Conservation (phyloP, 306 rosid species). For the Vachellia pachyceras region DNA sequence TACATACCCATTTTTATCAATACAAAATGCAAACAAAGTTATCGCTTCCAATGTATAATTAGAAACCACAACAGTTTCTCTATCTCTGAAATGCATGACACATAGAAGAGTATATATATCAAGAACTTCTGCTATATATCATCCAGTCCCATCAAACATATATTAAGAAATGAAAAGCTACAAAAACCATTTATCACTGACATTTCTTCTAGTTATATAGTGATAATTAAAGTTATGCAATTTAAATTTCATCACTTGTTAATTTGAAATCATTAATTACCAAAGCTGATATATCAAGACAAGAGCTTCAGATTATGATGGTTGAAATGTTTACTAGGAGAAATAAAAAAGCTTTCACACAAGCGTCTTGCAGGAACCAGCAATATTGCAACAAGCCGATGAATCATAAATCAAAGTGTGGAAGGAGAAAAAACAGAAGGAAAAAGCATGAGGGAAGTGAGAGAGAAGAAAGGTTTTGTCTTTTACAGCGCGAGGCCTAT, state of each 20-base stretch:
- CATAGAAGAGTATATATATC: not conserved
- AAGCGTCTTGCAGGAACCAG: slow-evolving; percentile 3
- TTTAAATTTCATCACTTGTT: not conserved
- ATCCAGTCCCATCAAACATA: slow-evolving; percentile 15
- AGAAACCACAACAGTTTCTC: slow-evolving; percentile 3
- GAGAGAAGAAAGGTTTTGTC: not conserved
- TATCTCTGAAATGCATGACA: not conserved
- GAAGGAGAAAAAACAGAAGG: slow-evolving; percentile 21
- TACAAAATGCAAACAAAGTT: not conserved
- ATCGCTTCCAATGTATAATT: slow-evolving; percentile 20
- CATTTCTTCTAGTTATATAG: not conserved
- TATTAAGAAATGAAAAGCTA: slow-evolving; percentile 23
- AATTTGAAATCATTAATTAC: not conserved
- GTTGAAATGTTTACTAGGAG: not conserved
- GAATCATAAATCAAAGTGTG: not conserved
- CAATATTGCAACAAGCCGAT: not conserved
- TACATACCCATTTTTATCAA: slow-evolving; percentile 21
- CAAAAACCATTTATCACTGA: not conserved
- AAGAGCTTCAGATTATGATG: not conserved
- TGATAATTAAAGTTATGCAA: not conserved
- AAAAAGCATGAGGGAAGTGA: slow-evolving; percentile 13
- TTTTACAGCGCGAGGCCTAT: slow-evolving; percentile 16
- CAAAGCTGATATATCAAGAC: not conserved
- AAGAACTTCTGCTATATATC: not conserved
- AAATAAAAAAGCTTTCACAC: slow-evolving; percentile 17